phyloP scores from a whole-genome alignment of 352 stramenopile species.

The Pythium phragmitis region DNA sequence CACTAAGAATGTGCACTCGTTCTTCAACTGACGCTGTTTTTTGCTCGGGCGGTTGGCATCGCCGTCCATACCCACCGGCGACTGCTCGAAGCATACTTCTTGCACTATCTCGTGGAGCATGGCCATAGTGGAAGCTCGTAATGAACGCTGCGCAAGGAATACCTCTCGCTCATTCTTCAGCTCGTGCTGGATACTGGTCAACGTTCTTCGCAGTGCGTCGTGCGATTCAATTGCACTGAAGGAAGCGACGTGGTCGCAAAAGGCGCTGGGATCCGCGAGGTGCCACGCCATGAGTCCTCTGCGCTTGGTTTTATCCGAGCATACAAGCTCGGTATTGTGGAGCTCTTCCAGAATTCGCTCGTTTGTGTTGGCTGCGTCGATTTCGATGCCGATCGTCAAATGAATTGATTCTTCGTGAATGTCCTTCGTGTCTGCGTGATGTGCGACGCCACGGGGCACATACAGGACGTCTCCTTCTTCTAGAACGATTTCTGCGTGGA shows the following conservation, averaged over 20 bases:
- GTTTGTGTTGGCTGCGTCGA: constrained; percentile 29
- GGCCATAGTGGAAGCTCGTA: neutral
- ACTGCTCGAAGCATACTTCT: neutral
- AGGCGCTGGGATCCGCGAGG: neutral
- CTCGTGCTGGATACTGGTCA: neutral
- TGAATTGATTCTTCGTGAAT: constrained; percentile 33
- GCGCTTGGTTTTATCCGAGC: neutral
- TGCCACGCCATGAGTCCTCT: constrained; percentile 37
- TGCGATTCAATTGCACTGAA: neutral
- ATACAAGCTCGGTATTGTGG: neutral
- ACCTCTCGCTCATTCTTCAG: constrained; percentile 1
- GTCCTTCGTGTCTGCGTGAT: constrained; percentile 32
- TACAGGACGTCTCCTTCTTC: constrained; percentile 34
- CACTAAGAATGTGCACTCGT: neutral
- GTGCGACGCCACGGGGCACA: constrained; percentile 33
- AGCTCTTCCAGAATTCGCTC: constrained; percentile 8
- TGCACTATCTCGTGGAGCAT: constrained; percentile 4
- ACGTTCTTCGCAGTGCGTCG: neutral
- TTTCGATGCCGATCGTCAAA: constrained; percentile 36
- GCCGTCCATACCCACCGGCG: neutral
- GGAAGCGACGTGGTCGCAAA: neutral
- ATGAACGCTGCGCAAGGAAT: neutral
- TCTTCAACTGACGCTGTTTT: neutral
- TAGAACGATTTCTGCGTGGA: constrained; percentile 14
- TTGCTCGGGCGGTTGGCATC: neutral